These are phyloP conservation scores for Metahyphopichia silvanorum DNA, from an alignment of 805 yeast species.

Conservation along the genomic window DNA sequence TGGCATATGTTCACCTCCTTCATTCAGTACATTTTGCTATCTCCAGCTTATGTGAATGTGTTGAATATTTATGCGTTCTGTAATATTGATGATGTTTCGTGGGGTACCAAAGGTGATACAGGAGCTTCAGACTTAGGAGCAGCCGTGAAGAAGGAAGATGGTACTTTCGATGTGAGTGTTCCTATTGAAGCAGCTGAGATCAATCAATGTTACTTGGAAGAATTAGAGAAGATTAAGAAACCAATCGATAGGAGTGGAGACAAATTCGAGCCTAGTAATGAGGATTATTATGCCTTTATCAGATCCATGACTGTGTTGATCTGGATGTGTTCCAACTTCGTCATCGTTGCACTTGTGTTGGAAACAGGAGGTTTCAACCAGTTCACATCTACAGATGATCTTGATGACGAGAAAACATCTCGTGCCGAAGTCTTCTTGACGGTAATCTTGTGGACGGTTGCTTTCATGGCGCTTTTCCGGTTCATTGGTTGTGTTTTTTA, in stretches of 20 bases:
- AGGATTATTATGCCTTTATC: constrained; percentile 44
- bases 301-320: constrained; percentile 45
- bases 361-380: constrained; percentile 45
- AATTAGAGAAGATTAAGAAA: constrained; percentile 49
- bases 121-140: constrained; percentile 56
- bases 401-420: constrained; percentile 25
- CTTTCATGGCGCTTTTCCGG: constrained; percentile 56
- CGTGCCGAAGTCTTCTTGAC: constrained; percentile 44
- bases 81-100: constrained; percentile 68
- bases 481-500: constrained; percentile 52
- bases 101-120: constrained; percentile 74
- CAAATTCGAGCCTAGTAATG: constrained; percentile 27
- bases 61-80: constrained; percentile 67
- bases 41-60: constrained; percentile 53
- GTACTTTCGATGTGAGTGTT: constrained; percentile 54
- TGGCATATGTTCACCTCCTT: constrained; percentile 65
- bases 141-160: constrained; percentile 51
- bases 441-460: constrained; percentile 60
- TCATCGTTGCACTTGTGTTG: constrained; percentile 39
- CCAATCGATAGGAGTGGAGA: constrained; percentile 34
- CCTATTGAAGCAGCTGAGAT: constrained; percentile 48
- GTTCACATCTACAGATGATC: constrained; percentile 23
- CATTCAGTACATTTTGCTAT: constrained; percentile 46
- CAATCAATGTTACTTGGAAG: constrained; percentile 50
- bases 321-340: constrained; percentile 44